Evolutionary conservation across 2,329 filamentous ascomycete species (phyloP).

Genomic region (Epichloe typhina): DNA sequence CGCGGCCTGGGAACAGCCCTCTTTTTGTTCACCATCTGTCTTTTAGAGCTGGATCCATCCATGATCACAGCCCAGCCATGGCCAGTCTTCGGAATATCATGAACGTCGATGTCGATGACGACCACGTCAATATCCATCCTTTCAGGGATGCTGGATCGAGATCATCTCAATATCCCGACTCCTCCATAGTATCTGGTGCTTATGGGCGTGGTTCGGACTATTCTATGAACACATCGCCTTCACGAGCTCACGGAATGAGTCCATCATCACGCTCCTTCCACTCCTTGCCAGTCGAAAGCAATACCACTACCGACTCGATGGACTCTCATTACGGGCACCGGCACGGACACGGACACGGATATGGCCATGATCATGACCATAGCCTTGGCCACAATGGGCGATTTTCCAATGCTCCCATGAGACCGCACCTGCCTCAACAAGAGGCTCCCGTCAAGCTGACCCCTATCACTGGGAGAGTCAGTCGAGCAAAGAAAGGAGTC

Average conservation of each 20-base stretch:
- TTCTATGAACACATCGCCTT: slow-evolving; percentile 16
- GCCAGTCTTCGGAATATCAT: slow-evolving; percentile 44
- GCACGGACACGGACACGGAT: slow-evolving; percentile 11
- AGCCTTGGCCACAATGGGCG: slow-evolving; percentile 10
- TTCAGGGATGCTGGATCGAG: slow-evolving; percentile 30
- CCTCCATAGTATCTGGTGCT: slow-evolving; percentile 21
- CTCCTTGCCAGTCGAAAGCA: slow-evolving; percentile 23
- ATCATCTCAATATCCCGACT: slow-evolving; percentile 15
- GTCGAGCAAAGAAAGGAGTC: slow-evolving; percentile 46
- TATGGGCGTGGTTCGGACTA: slow-evolving; percentile 7
- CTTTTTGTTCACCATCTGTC: neutral
- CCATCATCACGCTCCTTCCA: slow-evolving; percentile 17
- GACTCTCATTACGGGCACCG: slow-evolving; percentile 23
- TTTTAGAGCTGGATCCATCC: slow-evolving; percentile 21
- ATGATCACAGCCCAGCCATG: slow-evolving; percentile 29
- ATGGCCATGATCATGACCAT: slow-evolving; percentile 11
- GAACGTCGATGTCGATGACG: slow-evolving; percentile 40
- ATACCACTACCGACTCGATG: slow-evolving; percentile 36
- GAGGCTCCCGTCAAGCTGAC: slow-evolving; percentile 37
- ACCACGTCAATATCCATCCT: slow-evolving; percentile 27
- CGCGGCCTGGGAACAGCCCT: slow-evolving; percentile 1
- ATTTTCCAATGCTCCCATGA: slow-evolving; percentile 19
- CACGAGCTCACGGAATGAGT: slow-evolving; percentile 22
- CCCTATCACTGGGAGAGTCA: slow-evolving; percentile 42
- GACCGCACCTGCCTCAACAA: slow-evolving; percentile 26